Conservation (phyloP, 331 rosid genomes). For the Rhamnella rubrinervis region DNA sequence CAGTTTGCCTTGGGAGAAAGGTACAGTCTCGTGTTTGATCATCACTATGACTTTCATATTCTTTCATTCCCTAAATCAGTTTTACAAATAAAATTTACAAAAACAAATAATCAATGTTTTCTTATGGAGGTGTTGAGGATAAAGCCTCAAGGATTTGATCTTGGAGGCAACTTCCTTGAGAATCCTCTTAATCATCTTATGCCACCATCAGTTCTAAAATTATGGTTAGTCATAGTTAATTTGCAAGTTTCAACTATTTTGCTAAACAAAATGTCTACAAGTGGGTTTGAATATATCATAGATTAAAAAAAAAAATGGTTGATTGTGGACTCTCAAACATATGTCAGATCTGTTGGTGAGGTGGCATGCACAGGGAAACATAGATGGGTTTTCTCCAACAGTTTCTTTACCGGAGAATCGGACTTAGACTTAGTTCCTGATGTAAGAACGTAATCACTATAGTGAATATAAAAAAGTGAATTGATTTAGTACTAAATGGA, state of each 20-base stretch:
- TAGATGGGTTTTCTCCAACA: conserved; percentile 57
- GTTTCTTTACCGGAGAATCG: conserved; percentile 33
- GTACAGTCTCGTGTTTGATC: conserved; percentile 38
- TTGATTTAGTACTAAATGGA: background rate
- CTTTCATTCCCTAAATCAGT: conserved; percentile 7
- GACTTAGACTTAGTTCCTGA: conserved; percentile 39
- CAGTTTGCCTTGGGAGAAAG: conserved; percentile 77
- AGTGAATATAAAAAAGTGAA: conserved; percentile 12
- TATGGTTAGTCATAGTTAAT: conserved; percentile 9
- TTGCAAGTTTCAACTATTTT: background rate
- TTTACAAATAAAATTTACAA: background rate
- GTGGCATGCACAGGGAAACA: conserved; percentile 61
- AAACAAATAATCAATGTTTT: background rate
- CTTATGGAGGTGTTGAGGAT: conserved; percentile 5
- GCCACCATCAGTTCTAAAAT: conserved; percentile 4
- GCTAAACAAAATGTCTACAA: conserved; percentile 8
- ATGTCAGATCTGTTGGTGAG: conserved; percentile 72
- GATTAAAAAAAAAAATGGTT: conserved; percentile 3
- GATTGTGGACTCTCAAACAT: conserved; percentile 12
- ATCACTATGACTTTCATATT: conserved; percentile 2
- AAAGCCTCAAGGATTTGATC: conserved; percentile 9
- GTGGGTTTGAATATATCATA: background rate
- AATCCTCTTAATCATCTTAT: background rate
- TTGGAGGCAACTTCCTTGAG: conserved; percentile 16
- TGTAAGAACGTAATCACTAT: conserved; percentile 43